Base-by-base conservation (phyloP, 2,329 filamentous ascomycete species). In the Claviceps citrina region DNA sequence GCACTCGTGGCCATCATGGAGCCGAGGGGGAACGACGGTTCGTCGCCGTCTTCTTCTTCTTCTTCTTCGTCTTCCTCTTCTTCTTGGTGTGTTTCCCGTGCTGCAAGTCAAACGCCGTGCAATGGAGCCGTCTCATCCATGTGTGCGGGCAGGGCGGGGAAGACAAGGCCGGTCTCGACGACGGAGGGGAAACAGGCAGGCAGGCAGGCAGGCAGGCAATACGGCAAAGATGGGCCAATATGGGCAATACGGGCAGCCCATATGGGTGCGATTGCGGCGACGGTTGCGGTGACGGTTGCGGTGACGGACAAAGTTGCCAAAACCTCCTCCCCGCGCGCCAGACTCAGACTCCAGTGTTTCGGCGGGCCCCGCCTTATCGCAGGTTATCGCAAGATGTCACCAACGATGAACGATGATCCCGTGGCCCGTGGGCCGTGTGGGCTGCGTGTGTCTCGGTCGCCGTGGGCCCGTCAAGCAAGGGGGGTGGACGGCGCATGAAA, bases 1-100 rank as follows among this genome's bases (percentile, higher is more conserved):
- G n/a, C n/a, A n/a, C n/a, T n/a, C n/a, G n/a, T 47, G 18, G 51
- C 51, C 56, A 59, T 59, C 24, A 20, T 42, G 33, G 34, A 30
- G 20, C 12, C 13, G 31, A 20, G 3, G 10, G 13, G 31, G 7
- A n/a, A 10, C 13, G 13, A 15, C n/a, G n/a, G n/a, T n/a, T n/a
- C n/a, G n/a, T n/a, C n/a, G 12, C 4, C 5, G 12, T 16, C 4
- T 16, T 31, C 1, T 31, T 9, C 2, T 2, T 31, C 9, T 31
- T 31, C 7, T 31, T 5, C 5, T 7, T 19, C 9, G 18, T 5
- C 2, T 19, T 31, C 3, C 6, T 4, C 9, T 31, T 19, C 5
- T 3, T 19, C 10, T 31, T 31, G 12, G 13, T 22, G 6, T 24
- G 12, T 22, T 33, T 22, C 6, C 9, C 5, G 31, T n/a, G 5